Percentiles rank a stretch among this genome's conserved stretches.
Conservation (phyloP, 192 early-diverging fungal species). For the Entophlyctis luteolus region DNA sequence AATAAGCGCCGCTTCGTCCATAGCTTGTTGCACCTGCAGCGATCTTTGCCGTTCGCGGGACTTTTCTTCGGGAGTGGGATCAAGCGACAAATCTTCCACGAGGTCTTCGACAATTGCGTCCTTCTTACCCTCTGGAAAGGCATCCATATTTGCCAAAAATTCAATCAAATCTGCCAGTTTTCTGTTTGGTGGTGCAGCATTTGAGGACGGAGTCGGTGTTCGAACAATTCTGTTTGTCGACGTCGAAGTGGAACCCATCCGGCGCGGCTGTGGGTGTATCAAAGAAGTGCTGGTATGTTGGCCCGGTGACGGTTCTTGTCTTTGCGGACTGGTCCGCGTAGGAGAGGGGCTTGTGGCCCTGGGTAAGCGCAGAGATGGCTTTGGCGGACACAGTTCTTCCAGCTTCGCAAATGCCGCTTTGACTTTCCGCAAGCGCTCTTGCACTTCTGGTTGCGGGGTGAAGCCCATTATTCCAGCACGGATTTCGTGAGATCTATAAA, state of each 20-base stretch:
- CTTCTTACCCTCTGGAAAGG: conserved; percentile 13
- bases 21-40: conserved; percentile 8
- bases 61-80: conserved; percentile 10
- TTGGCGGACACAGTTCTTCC: conserved; percentile 28
- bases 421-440: conserved; percentile 13
- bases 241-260: no score
- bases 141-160: conserved; percentile 20
- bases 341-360: background rate
- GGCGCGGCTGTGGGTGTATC: background rate
- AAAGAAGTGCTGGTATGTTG: background rate
- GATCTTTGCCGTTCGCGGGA: conserved; percentile 4
- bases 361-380: background rate
- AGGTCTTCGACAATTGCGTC: background rate
- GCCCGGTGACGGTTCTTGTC: no score
- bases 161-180: conserved; percentile 27
- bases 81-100: conserved; percentile 8
- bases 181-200: background rate
- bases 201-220: background rate
- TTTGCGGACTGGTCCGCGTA: background rate
- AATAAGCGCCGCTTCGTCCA: conserved; percentile 24
- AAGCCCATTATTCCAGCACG: conserved; percentile 24
- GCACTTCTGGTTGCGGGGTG: conserved; percentile 25
- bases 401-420: conserved; percentile 25
- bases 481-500: conserved; percentile 26
- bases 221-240: background rate